A percentile compares a stretch with the other conserved stretches of the same genome.
Evolutionary conservation across 352 stramenopile genomes (phyloP).

Genomic region (Pythium utonaiense): DNA sequence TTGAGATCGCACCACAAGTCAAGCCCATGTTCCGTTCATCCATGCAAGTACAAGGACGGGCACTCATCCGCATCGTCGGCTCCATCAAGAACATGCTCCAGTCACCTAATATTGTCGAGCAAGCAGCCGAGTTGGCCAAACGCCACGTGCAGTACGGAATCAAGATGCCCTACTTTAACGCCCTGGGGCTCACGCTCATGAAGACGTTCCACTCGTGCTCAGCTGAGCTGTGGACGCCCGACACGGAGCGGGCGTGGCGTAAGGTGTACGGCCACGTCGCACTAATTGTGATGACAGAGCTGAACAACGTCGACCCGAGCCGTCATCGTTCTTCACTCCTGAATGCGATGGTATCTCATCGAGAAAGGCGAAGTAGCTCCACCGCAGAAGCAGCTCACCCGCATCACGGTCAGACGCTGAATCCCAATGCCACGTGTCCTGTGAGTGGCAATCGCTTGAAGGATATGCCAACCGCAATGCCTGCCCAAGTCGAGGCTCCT

Average conservation of each 20-base stretch:
- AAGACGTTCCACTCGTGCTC: slow-evolving; percentile 29
- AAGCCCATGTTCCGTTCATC: slow-evolving; percentile 39
- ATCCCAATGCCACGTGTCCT: slow-evolving; percentile 18
- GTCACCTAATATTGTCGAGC: slow-evolving; percentile 26
- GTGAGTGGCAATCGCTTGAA: slow-evolving; percentile 25
- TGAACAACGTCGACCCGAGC: not conserved
- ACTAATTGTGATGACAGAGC: slow-evolving; percentile 25
- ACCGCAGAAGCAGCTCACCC: not conserved
- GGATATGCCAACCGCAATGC: not conserved
- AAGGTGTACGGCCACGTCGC: slow-evolving; percentile 28
- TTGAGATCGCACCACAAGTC: slow-evolving; percentile 31
- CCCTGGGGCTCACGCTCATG: slow-evolving; percentile 27
- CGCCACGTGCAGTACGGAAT: slow-evolving; percentile 42
- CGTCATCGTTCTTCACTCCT: slow-evolving; percentile 2
- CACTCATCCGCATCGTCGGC: slow-evolving; percentile 36
- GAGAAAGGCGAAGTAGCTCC: not conserved
- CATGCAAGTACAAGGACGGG: slow-evolving; percentile 39
- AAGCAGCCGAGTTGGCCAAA: slow-evolving; percentile 24
- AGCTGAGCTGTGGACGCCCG: slow-evolving; percentile 25
- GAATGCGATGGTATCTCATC: not conserved
- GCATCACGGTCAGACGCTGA: slow-evolving; percentile 8
- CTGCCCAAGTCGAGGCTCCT: not conserved
- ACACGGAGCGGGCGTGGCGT: slow-evolving; percentile 27
- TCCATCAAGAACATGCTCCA: slow-evolving; percentile 37
- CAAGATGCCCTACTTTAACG: slow-evolving; percentile 34